These are phyloP conservation scores for Trichaptum fuscoviolaceum DNA, from an alignment of 768 basidiomycete species.

Conservation along the genomic window DNA sequence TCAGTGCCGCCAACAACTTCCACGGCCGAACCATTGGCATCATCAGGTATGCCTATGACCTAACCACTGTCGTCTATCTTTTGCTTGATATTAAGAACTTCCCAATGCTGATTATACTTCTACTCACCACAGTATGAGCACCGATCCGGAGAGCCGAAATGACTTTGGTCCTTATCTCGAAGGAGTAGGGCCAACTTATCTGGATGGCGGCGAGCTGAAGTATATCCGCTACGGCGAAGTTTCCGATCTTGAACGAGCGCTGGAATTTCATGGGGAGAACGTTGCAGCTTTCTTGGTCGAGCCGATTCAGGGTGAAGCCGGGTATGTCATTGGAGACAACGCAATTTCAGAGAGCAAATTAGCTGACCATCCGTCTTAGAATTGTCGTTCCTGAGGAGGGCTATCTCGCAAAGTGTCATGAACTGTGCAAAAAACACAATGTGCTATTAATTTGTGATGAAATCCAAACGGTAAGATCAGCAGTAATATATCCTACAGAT, in stretches of 20 bases:
- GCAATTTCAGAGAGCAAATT: slow-evolving; percentile 1
- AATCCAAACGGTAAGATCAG: slow-evolving; percentile 76
- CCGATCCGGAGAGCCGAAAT: slow-evolving; percentile 81
- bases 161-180: slow-evolving; percentile 92
- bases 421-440: slow-evolving; percentile 87
- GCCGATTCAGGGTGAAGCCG: slow-evolving; percentile 99
- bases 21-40: slow-evolving; percentile 91
- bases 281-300: slow-evolving; percentile 94
- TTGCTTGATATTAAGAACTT: background rate
- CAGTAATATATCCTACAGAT: slow-evolving; percentile 8
- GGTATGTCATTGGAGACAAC: slow-evolving; percentile 44
- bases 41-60: slow-evolving; percentile 51
- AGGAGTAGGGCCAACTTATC: slow-evolving; percentile 75
- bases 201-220: slow-evolving; percentile 44
- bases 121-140: slow-evolving; percentile 66
- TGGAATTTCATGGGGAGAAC: slow-evolving; percentile 74
- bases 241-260: slow-evolving; percentile 74
- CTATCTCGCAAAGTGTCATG: slow-evolving; percentile 73
- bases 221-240: slow-evolving; percentile 81
- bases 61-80: background rate
- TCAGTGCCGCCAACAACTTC: slow-evolving; percentile 89
- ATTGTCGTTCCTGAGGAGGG: slow-evolving; percentile 90
- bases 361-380: slow-evolving; percentile 32
- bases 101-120: slow-evolving; percentile 15
- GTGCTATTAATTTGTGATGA: slow-evolving; percentile 98